Conservation (phyloP, 2,329 filamentous ascomycete species). For the Colletotrichum sansevieriae region DNA sequence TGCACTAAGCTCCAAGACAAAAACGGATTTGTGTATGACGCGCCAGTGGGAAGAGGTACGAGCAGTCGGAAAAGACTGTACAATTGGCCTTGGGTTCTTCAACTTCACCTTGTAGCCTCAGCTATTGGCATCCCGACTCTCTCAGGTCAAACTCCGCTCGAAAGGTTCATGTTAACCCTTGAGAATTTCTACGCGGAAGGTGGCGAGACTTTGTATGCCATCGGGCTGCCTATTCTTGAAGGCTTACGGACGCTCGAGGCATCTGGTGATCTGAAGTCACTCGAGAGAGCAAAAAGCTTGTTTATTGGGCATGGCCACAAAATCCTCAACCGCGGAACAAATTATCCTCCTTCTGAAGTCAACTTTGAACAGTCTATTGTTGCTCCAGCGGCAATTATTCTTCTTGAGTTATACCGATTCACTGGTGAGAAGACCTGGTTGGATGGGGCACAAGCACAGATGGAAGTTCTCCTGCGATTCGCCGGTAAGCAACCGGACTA, state of each 20-base stretch:
- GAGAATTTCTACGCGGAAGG: slow-evolving; percentile 34
- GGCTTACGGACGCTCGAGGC: slow-evolving; percentile 14
- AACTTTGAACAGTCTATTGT: slow-evolving; percentile 41
- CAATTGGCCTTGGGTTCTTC: slow-evolving; percentile 38
- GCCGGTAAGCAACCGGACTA: slow-evolving; percentile 39
- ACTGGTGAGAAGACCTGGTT: slow-evolving; percentile 56
- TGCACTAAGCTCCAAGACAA: slow-evolving; percentile 36
- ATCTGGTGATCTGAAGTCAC: neutral
- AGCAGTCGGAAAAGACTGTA: slow-evolving; percentile 29
- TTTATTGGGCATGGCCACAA: slow-evolving; percentile 24
- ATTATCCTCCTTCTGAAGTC: slow-evolving; percentile 38
- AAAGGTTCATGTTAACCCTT: slow-evolving; percentile 33
- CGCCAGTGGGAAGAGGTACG: slow-evolving; percentile 7
- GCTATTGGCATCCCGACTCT: slow-evolving; percentile 24
- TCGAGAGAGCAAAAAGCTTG: neutral
- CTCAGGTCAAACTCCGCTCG: slow-evolving; percentile 9
- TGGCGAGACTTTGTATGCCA: slow-evolving; percentile 34
- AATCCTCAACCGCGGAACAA: slow-evolving; percentile 14
- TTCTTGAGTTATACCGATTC: slow-evolving; percentile 63
- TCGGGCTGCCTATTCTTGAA: slow-evolving; percentile 33
- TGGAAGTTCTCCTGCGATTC: slow-evolving; percentile 33
- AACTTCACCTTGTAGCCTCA: slow-evolving; percentile 33
- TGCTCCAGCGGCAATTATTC: slow-evolving; percentile 41
- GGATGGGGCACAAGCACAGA: slow-evolving; percentile 40
- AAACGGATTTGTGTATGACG: slow-evolving; percentile 30